Evolutionary conservation across 2,329 filamentous ascomycete species (phyloP), one percentile per base, ranked within the genome.

Genomic region (Endoconidiophora laricicola): DNA sequence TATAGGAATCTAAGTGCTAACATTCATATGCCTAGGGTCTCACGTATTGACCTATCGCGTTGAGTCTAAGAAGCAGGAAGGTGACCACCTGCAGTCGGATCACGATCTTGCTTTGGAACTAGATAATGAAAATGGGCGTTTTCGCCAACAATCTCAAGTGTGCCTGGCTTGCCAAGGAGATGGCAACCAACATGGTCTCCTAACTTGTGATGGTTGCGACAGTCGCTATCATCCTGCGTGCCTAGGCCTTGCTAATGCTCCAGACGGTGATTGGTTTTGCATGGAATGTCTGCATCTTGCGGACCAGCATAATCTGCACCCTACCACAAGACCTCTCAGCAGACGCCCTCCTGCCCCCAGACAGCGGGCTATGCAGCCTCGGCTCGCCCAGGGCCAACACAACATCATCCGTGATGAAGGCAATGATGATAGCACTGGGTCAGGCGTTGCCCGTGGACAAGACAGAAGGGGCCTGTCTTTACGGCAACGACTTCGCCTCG

Each of bases 181-280:
- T 57, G 78, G 90, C 58, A 83, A 91, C 63, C 29, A 33, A 12
- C 29, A 33, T 33, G 83, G 93, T 16, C 74, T 94, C 48, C 79
- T 96, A 56, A 77, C 94, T 54, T 98, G 91, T 66, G 87, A 95
- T 63, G 81, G 79, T 60, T 98, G 91, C 68, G 83, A 94, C 69
- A 80, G 81, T 33, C 77, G 84, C 41, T 94, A 90, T 59, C 91
- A 98, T 64, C 87, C 87, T 44, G 85, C 93, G 63, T 98, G 91
- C 64, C 78, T 94, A 54, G 88, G 85, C 33, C 73, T 94, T 46
- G 81, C 88, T 54, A 68, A 72, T 48, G 77, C 94, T 50, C 87
- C 88, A 20, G 67, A 73, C 26, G 84, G 83, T 24, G 71, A 80
- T 56, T 98, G 90, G 88, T 94, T 90, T 63, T 98, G 91, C 68